Base-by-base conservation (phyloP, 1,284 basidiomycete genomes). In the Xanthoconium separans region DNA sequence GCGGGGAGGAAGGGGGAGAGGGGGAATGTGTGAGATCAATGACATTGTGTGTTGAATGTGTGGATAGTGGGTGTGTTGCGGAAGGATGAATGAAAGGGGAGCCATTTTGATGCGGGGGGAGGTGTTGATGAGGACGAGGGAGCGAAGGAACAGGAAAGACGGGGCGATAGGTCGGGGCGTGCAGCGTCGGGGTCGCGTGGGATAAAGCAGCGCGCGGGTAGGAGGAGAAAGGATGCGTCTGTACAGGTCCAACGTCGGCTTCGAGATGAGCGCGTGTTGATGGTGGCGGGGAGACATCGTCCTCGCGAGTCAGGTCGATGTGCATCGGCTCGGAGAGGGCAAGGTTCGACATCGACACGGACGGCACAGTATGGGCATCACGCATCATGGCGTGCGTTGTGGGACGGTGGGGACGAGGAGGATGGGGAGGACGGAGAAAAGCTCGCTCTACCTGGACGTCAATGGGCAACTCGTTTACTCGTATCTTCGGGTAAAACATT, bases 1-100 rank as follows among this genome's bases (percentile, higher is more conserved):
- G 56, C 15, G 71, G 64, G 13, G 68, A 66, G 5, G 87, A 80
- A 16, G 85, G 83, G 2, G 87, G 86, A 4, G 89, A 88, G 6
- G 87, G 87, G 2, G 88, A 89, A 56, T 75, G 74, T 3, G 89
- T 91, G 39, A 91, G 79, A 77, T 91, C 88, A 69, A 91, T 91
- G 51, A 91, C 76, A 56, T 85, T 81, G 50, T 73, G 77, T 54
- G 65, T 65, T 41, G 64, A 49, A 51, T 67, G 64, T 41, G 57
- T 33, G 51, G 62, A 51, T 47, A 58, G 48, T 51, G 62, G 57
- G 44, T 60, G 60, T 42, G 47, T 46, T 29, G 59, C 36, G 22
- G 55, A 49, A 15, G 65, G 57, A 45, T 64, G 61, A 4, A 44
- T 16, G 37, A 51, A 24, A 13, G 62, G 31, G 43, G 53, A 16